Conservation (phyloP, 2,329 filamentous ascomycete genomes). For the Aspergillus versicolor region DNA sequence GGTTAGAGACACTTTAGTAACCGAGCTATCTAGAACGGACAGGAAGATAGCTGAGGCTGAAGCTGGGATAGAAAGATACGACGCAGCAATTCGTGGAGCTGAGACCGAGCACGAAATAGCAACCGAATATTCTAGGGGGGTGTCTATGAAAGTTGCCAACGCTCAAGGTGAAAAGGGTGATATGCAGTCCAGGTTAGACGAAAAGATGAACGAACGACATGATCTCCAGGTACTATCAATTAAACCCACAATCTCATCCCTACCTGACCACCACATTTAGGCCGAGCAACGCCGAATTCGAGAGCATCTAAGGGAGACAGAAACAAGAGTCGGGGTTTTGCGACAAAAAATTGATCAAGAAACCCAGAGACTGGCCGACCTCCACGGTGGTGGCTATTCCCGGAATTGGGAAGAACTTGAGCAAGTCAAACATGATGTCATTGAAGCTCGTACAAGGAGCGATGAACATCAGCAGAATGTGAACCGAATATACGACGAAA, state of each 20-base stretch:
- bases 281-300: constrained; percentile 67
- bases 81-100: constrained; percentile 46
- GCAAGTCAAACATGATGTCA: constrained; percentile 53
- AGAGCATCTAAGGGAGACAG: constrained; percentile 55
- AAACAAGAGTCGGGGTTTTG: constrained; percentile 42
- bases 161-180: constrained; percentile 50
- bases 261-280: constrained; percentile 39
- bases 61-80: constrained; percentile 44
- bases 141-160: constrained; percentile 44
- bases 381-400: constrained; percentile 68
- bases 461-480: constrained; percentile 41
- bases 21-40: constrained; percentile 37
- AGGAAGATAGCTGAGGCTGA: constrained; percentile 52
- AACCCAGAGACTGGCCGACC: constrained; percentile 59
- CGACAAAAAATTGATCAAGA: constrained; percentile 50
- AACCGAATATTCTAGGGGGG: constrained; percentile 43
- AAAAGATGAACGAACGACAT: constrained; percentile 54
- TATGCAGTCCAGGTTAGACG: constrained; percentile 53
- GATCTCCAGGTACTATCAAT: constrained; percentile 47
- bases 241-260: not conserved
- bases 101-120: constrained; percentile 41
- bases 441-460: constrained; percentile 46
- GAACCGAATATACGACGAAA: constrained; percentile 35
- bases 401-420: constrained; percentile 61
- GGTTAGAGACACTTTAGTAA: constrained; percentile 36